Conservation (phyloP, 2,329 filamentous ascomycete species). For the Cryphonectria carpinicola region DNA sequence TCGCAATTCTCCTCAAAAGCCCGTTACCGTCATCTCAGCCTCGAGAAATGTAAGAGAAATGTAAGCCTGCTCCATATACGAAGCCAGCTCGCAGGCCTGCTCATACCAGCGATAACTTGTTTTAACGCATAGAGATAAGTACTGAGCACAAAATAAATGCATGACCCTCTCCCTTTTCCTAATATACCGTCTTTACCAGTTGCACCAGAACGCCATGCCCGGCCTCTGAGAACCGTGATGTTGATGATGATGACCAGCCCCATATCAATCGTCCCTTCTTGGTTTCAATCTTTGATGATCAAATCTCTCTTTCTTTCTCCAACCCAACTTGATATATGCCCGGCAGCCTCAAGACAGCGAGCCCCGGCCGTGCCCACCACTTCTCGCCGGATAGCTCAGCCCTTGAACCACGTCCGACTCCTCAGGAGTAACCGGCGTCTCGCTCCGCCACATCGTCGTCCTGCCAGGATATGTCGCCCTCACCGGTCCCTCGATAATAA, state of each 20-base stretch:
- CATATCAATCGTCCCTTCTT: conserved; percentile 28
- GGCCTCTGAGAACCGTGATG: background rate
- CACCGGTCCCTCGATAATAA: conserved; percentile 41
- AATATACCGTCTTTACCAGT: background rate
- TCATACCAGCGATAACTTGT: background rate
- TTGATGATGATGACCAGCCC: background rate
- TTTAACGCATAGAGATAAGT: background rate
- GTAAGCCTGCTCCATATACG: background rate
- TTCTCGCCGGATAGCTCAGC: conserved; percentile 17
- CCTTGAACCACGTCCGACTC: conserved; percentile 33
- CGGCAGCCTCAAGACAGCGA: background rate
- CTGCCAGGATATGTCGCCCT: conserved; percentile 25
- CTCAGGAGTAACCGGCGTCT: conserved; percentile 34
- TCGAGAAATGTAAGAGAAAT: too few relatives aligned
- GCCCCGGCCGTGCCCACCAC: background rate
- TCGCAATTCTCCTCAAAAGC: background rate
- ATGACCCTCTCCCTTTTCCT: background rate
- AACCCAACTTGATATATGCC: background rate
- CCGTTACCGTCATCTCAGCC: background rate
- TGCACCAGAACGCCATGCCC: background rate
- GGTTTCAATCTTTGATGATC: too few relatives aligned
- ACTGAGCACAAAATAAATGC: background rate
- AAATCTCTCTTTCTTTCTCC: background rate
- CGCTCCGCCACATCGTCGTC: conserved; percentile 22
- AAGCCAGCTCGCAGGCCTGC: background rate